phyloP scores from a whole-genome alignment of 164 flowering plant species.

The Platanus orientalis region DNA sequence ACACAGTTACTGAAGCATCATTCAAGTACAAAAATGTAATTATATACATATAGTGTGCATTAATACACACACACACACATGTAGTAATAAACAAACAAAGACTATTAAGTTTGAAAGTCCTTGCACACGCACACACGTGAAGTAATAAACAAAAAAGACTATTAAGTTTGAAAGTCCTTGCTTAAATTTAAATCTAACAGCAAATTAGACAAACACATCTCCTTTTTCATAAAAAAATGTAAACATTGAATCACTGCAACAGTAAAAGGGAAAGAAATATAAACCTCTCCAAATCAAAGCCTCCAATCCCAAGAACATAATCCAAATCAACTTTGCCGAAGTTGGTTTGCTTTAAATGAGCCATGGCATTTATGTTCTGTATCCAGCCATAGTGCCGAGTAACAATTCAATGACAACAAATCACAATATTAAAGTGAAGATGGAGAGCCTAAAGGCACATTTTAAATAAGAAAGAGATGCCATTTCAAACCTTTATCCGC shows the following conservation, averaged over 20 bases:
- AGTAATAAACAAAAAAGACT: too few relatives aligned
- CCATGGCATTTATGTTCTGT: conserved; percentile 79
- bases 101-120: too few relatives aligned
- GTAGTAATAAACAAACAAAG: too few relatives aligned
- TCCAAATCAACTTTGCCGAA: conserved; percentile 93
- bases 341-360: conserved; percentile 64
- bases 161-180: too few relatives aligned
- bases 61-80: too few relatives aligned
- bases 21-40: background rate
- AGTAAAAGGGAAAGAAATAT: conserved; percentile 6
- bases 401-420: too few relatives aligned
- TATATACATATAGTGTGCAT: background rate
- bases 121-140: too few relatives aligned
- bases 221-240: too few relatives aligned
- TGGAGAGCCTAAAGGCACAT: background rate
- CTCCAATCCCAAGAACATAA: conserved; percentile 98
- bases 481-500: conserved; percentile 63
- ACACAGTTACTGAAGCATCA: background rate
- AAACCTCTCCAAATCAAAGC: conserved; percentile 98
- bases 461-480: conserved; percentile 3
- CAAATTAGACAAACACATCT: too few relatives aligned
- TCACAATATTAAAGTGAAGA: too few relatives aligned
- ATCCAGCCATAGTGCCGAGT: background rate
- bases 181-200: too few relatives aligned
- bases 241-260: too few relatives aligned